Percentiles rank a stretch among this genome's conserved stretches.
Evolutionary conservation across 257 asterid genomes (phyloP).

Genomic region (Solanum bulbocastanum): DNA sequence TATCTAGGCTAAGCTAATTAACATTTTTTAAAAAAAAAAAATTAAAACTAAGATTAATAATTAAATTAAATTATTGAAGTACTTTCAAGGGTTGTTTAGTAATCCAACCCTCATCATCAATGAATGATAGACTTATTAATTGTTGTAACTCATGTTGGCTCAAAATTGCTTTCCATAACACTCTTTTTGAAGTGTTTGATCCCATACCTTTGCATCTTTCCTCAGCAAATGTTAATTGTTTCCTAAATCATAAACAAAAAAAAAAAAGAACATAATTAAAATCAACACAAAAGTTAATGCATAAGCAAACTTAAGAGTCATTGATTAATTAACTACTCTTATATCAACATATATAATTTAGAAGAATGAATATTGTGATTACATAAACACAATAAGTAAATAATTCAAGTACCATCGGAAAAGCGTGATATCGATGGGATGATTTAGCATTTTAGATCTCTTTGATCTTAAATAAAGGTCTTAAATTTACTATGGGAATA

Average conservation of each 20-base stretch:
- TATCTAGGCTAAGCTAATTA: neutral
- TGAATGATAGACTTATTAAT: conserved; percentile 28
- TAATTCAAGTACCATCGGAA: too few species aligned
- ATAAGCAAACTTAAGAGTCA: too few species aligned
- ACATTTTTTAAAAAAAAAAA: too few species aligned
- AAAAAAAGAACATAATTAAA: neutral
- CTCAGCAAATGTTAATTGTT: conserved; percentile 50
- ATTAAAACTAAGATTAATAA: neutral
- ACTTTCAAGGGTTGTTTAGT: conserved; percentile 8
- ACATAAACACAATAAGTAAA: too few species aligned
- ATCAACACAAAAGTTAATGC: neutral
- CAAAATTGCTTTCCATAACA: conserved; percentile 39
- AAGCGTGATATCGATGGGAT: neutral
- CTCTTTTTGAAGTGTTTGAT: conserved; percentile 33
- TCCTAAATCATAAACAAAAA: conserved; percentile 11
- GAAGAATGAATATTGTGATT: too few species aligned
- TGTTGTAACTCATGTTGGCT: conserved; percentile 6
- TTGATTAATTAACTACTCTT: too few species aligned
- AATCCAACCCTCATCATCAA: conserved; percentile 65
- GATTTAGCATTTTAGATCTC: neutral
- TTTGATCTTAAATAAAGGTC: neutral
- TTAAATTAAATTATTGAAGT: neutral
- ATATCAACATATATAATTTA: too few species aligned
- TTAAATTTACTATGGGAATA: neutral
- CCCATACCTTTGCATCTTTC: conserved; percentile 42